phyloP scores from a whole-genome alignment of 208 protist genomes.

The Crithidia mellificae region DNA sequence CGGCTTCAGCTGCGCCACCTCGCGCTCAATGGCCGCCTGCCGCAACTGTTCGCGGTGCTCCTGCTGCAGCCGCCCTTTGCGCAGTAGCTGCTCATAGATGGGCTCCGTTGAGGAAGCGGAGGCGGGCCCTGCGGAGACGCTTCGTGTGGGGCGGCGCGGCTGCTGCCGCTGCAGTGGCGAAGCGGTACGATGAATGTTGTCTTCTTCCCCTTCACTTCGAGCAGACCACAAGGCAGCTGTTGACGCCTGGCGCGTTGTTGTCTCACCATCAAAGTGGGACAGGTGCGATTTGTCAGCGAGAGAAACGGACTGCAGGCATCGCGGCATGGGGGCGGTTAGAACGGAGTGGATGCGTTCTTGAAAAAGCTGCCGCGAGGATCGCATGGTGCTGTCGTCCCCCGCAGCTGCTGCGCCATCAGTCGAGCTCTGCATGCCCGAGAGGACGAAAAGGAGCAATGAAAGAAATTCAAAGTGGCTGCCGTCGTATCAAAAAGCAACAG shows the following conservation, averaged over 20 bases:
- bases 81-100: conserved; percentile 73
- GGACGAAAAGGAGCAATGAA: too few relatives aligned
- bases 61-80: conserved; percentile 55
- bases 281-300: not conserved
- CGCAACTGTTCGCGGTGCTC: conserved; percentile 46
- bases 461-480: too few relatives aligned
- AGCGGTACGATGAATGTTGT: not conserved
- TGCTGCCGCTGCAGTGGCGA: not conserved
- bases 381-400: not conserved
- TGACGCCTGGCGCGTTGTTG: not conserved
- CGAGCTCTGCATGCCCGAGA: not conserved
- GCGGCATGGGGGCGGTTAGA: conserved; percentile 49
- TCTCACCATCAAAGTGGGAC: not conserved
- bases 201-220: too few relatives aligned
- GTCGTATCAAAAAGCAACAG: too few relatives aligned
- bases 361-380: conserved; percentile 20
- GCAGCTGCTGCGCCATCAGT: not conserved
- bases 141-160: too few relatives aligned
- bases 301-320: conserved; percentile 33
- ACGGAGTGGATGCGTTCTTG: conserved; percentile 39
- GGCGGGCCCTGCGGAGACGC: not conserved
- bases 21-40: conserved; percentile 43
- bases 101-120: conserved; percentile 15
- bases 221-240: too few relatives aligned
- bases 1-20: conserved; percentile 46